Evolutionary conservation across 2,329 filamentous ascomycete species (phyloP).

Genomic region (Chrysoporthe austroafricana): DNA sequence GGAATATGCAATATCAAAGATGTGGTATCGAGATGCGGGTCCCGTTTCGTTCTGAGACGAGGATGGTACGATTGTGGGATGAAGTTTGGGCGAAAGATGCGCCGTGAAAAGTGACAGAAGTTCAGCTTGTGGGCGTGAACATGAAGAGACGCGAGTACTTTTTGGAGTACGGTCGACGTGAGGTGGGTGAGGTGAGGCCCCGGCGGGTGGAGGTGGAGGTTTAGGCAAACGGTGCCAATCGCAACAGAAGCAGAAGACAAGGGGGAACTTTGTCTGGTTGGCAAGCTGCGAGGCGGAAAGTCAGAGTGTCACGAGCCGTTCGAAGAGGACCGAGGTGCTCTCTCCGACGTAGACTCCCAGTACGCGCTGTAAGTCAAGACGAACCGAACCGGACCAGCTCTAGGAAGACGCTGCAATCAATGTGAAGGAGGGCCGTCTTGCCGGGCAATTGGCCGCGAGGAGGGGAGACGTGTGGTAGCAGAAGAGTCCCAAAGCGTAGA

Average conservation of each 20-base stretch:
- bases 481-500: conserved; percentile 8
- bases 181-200: background rate
- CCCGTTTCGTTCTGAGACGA: conserved; percentile 21
- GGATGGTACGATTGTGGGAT: conserved; percentile 20
- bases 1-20: conserved; percentile 11
- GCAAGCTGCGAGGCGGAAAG: conserved; percentile 17
- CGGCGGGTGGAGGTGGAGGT: conserved; percentile 3
- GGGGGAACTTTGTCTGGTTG: conserved; percentile 23
- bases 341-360: conserved; percentile 1
- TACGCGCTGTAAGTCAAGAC: background rate
- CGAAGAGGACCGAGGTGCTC: background rate
- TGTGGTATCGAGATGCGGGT: conserved; percentile 1
- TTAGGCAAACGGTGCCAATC: conserved; percentile 20
- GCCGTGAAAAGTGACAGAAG: conserved; percentile 5
- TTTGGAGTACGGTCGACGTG: background rate
- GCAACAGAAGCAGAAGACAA: conserved; percentile 28
- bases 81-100: conserved; percentile 11
- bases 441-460: conserved; percentile 13
- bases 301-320: conserved; percentile 24
- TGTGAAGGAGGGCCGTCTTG: conserved; percentile 17
- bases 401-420: background rate
- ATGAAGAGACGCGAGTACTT: background rate
- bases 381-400: conserved; percentile 1
- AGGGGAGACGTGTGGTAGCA: conserved; percentile 1
- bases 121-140: background rate